Base-by-base conservation (phyloP, 179 eudicot genomes). In the Camellia oleifera region DNA sequence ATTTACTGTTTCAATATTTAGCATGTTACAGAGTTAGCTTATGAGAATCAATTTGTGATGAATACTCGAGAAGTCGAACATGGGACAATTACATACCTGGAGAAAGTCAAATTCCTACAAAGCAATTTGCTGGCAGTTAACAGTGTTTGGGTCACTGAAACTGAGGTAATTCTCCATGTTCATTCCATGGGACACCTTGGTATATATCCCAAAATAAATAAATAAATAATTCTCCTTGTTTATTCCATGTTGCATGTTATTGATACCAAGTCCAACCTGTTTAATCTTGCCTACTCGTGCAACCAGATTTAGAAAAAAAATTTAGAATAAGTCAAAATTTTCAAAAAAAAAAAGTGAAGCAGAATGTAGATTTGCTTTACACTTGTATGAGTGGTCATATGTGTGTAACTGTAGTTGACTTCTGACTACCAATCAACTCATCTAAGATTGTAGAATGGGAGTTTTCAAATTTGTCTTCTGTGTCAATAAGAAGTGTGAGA, bases 61-160 rank as follows among this genome's bases (percentile, higher is more conserved):
- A 32, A 32, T 32, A 32, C 40, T 32, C 40, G 95, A 72, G 86
- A 88, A 80, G 89, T 87, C 84, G 91, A 91, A 83, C 89, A 93
- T 86, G 98, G 97, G 75, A 94, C 97, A 73, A 96, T 93, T 72
- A 85, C 96, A 45, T 88, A 88, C 83, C 89, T 94, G 85, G 89
- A 93, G 84, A 90, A 87, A 83, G 81, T 94, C 17, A 64, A 84
- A 68, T 82, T 94, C 85, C 82, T 94, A 17, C 88, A 88, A 54
- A 86, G 90, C 68, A 91, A 93, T 86, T 85, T 94, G 82, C 89
- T 94, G 82, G 92, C 98, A 74, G 98, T 93, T 84, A 97, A 94
- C 84, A 86, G 94, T 57, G 98, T 94, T 83, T 94, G 96, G 97
- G 90, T 94, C 53, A 82, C 90, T 81, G 90, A 90, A 65, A 79